These are phyloP conservation scores for Ophiostoma tasmaniense DNA, from an alignment of 2,329 filamentous ascomycete genomes.

Conservation along the genomic window DNA sequence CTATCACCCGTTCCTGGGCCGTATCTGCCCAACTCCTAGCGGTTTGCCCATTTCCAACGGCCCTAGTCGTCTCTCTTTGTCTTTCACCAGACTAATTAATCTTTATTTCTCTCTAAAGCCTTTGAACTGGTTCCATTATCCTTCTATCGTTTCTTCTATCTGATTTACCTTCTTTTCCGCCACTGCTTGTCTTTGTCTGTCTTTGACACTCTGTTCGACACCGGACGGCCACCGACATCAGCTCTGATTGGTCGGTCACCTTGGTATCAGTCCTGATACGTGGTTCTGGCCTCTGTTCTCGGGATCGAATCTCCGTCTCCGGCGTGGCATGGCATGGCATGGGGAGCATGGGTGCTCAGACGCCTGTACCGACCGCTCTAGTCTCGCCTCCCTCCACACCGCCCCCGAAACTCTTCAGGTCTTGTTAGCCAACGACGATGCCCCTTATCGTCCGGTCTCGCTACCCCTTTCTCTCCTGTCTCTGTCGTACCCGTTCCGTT, in stretches of 20 bases:
- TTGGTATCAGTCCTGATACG: background rate
- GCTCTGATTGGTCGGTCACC: background rate
- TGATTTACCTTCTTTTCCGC: background rate
- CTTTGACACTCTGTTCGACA: too few relatives aligned
- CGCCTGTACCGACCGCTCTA: background rate
- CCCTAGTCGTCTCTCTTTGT: background rate
- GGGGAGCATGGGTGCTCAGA: background rate
- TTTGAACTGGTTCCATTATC: background rate
- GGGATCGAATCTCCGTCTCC: background rate
- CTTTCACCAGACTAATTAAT: background rate
- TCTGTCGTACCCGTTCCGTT: background rate
- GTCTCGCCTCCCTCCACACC: background rate
- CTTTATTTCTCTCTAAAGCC: background rate
- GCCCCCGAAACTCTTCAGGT: background rate
- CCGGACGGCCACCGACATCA: background rate
- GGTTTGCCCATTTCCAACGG: constrained; percentile 1
- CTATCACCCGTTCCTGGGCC: background rate
- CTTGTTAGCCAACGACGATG: background rate
- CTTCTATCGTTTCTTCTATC: background rate
- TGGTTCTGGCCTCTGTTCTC: background rate
- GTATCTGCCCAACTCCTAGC: background rate
- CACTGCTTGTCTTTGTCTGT: background rate
- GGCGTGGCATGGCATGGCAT: background rate
- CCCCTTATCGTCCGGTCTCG: background rate
- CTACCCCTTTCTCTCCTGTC: background rate